Evolutionary conservation across 257 asterid genomes (phyloP), one percentile per base, ranked within the genome.

Genomic region (Leonotis leonurus): DNA sequence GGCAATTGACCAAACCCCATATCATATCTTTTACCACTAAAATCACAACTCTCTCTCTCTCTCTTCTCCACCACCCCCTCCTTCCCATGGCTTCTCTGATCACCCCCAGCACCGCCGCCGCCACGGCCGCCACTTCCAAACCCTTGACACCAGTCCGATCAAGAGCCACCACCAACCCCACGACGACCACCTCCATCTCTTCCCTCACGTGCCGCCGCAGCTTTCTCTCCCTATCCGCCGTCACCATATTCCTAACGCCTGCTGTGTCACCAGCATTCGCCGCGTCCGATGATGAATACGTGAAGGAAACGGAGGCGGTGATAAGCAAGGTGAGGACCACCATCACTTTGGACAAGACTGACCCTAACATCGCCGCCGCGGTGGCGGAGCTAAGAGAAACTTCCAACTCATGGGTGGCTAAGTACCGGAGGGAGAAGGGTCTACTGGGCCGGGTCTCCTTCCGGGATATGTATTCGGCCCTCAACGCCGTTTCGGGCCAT

Each of bases 401-500:
- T 0, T 93, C 99, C 5, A 93, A 93, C 75, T 62, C 72, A 0
- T 93, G 99, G 99, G 99, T 93, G 73, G 99, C 99, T 0, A 93
- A 93, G 81, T 93, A 85, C 68, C 71, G 99, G 73, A 77, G 76
- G 54, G 99, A 89, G 88, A 93, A 89, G 59, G 50, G 80, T 2
- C 79, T 93, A 0, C 61, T 93, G 50, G 96, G 91, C 3, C 79
- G 95, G 74, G 49, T 89, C 8, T 93, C 97, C 0, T 87, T 93
- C 77, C 80, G 99, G 3, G 99, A 93, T 40, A 79, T 93, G 49
- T 87, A 93, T 59, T 87, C 99, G 55, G 99, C 99, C 26, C 86
- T 89, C 0, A 87, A 92, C 29, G 99, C 99, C 2, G 97, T 92
- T 43, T 89, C 97, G 41, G 99, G 99, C 68, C 99, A 92, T 56